Conservation (phyloP, 306 rosid genomes). For the Benincasa hispida region DNA sequence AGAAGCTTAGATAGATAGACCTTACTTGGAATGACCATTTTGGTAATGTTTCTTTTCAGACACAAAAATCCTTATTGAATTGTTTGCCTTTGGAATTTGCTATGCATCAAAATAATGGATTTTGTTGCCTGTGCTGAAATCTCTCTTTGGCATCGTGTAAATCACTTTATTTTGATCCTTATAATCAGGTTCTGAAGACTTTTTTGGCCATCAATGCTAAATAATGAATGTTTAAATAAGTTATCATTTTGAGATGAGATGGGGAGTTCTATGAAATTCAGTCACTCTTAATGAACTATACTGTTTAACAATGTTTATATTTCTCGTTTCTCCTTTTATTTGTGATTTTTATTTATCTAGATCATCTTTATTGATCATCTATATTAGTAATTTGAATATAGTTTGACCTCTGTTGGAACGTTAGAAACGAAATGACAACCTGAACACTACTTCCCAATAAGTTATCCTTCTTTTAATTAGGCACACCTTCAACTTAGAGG, state of each 20-base stretch:
- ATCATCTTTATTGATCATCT: no score
- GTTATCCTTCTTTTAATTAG: no score
- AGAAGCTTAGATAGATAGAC: conserved; percentile 40
- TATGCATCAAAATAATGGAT: conserved; percentile 3
- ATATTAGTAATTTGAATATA: no score
- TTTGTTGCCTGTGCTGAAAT: conserved; percentile 3
- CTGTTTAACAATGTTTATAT: no score
- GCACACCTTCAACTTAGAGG: no score
- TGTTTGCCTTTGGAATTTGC: conserved; percentile 11
- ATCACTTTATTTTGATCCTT: background rate
- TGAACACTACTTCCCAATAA: no score
- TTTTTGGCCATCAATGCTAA: background rate
- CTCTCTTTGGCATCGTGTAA: background rate
- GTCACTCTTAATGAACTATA: no score
- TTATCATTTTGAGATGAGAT: background rate
- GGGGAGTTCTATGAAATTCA: no score
- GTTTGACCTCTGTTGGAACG: no score
- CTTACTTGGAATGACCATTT: conserved; percentile 9
- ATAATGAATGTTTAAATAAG: background rate
- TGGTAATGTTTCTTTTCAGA: conserved; percentile 22
- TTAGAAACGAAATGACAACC: no score
- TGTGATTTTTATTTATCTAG: no score
- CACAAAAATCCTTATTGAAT: conserved; percentile 18
- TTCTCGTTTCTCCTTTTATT: no score
- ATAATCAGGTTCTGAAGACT: background rate